Evolutionary conservation across 768 basidiomycete genomes (phyloP).

Genomic region (Leccinum subgranulosum): DNA sequence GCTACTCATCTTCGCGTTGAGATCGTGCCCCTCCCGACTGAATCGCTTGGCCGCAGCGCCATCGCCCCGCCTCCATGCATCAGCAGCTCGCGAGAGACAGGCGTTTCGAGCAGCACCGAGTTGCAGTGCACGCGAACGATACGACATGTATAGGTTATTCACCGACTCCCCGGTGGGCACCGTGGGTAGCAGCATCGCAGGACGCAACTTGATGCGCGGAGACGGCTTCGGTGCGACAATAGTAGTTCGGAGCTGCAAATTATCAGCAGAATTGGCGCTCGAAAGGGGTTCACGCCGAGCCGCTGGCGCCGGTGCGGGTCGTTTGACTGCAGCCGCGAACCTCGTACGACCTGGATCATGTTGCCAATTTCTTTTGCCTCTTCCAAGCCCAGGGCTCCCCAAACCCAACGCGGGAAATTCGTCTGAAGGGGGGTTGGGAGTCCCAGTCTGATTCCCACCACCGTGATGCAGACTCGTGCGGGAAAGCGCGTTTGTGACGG

Average conservation of each 20-base stretch:
- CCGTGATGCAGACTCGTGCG: slow-evolving; percentile 56
- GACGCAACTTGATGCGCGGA: slow-evolving; percentile 78
- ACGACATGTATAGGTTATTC: slow-evolving; percentile 82
- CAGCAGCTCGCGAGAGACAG: slow-evolving; percentile 90
- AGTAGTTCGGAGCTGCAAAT: slow-evolving; percentile 60
- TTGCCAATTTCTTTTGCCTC: slow-evolving; percentile 42
- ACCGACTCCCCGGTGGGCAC: slow-evolving; percentile 80
- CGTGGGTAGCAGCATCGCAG: slow-evolving; percentile 83
- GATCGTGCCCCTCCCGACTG: slow-evolving; percentile 88
- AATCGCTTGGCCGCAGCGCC: slow-evolving; percentile 95
- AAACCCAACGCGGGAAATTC: slow-evolving; percentile 73
- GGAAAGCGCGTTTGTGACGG: slow-evolving; percentile 64
- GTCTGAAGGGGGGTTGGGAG: slow-evolving; percentile 34
- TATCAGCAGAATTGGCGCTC: slow-evolving; percentile 47
- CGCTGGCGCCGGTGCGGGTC: slow-evolving; percentile 34
- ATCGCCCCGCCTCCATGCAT: slow-evolving; percentile 94
- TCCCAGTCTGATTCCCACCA: slow-evolving; percentile 36
- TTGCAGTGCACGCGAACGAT: slow-evolving; percentile 84
- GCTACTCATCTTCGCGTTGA: slow-evolving; percentile 85
- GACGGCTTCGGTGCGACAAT: slow-evolving; percentile 80
- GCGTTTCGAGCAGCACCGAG: slow-evolving; percentile 93
- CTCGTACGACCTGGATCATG: slow-evolving; percentile 86
- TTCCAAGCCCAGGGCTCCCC: slow-evolving; percentile 37
- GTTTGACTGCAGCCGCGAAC: slow-evolving; percentile 90
- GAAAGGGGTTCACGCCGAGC: slow-evolving; percentile 42